Conservation (phyloP, 2,329 filamentous ascomycete genomes). For the Shiraia sp. region DNA sequence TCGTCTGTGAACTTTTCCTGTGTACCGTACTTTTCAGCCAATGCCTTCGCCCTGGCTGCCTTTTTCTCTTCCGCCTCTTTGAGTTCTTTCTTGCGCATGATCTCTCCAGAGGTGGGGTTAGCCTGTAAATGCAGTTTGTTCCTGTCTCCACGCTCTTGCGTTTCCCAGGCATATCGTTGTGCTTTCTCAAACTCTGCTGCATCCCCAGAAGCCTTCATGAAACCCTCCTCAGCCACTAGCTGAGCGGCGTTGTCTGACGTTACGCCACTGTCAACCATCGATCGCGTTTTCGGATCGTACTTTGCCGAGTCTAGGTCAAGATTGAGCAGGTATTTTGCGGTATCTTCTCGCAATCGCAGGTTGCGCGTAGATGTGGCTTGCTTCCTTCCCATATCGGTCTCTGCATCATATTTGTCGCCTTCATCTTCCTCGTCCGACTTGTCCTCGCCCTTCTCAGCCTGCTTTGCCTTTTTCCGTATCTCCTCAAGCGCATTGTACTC, state of each 20-base stretch:
- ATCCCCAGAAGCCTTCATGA: conserved; percentile 85
- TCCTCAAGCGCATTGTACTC: conserved; percentile 87
- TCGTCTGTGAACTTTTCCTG: conserved; percentile 65
- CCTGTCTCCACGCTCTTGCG: conserved; percentile 78
- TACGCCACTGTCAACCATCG: conserved; percentile 84
- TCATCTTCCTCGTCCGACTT: conserved; percentile 55
- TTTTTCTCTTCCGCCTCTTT: conserved; percentile 73
- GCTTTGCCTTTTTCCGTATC: conserved; percentile 59
- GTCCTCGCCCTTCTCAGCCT: conserved; percentile 46
- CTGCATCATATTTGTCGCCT: conserved; percentile 78
- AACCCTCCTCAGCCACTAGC: conserved; percentile 90
- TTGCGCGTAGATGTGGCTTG: conserved; percentile 90
- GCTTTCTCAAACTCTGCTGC: conserved; percentile 90
- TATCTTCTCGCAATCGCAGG: conserved; percentile 90
- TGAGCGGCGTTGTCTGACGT: conserved; percentile 78
- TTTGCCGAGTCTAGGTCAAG: conserved; percentile 94
- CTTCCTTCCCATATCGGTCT: conserved; percentile 94
- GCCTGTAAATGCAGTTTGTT: conserved; percentile 89
- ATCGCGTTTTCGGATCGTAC: conserved; percentile 94
- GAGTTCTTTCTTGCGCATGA: conserved; percentile 76
- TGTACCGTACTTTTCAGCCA: conserved; percentile 82
- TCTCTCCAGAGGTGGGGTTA: conserved; percentile 91
- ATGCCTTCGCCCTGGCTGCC: conserved; percentile 67
- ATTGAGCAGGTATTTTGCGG: conserved; percentile 93
- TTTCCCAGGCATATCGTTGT: conserved; percentile 91